phyloP scores from a whole-genome alignment of 2,329 filamentous ascomycete genomes.

The Penicillium carneum region DNA sequence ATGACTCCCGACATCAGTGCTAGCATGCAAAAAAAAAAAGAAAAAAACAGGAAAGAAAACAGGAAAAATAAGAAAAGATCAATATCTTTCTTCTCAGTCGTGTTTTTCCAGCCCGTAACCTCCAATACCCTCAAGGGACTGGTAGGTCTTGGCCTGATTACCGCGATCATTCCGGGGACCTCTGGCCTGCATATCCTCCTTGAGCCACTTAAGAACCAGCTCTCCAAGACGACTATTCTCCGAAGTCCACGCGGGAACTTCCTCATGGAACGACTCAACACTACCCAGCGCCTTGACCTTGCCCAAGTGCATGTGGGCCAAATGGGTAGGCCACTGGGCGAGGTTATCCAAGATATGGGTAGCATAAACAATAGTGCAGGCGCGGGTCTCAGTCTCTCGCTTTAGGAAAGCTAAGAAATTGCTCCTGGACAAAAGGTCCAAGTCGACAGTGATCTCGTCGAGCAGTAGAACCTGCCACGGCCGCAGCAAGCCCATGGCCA shows the following conservation, averaged over 20 bases:
- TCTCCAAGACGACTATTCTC: conserved; percentile 88
- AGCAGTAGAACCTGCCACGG: conserved; percentile 91
- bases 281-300: conserved; percentile 84
- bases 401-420: conserved; percentile 88
- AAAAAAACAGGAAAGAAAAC: not conserved
- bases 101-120: conserved; percentile 68
- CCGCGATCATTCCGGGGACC: conserved; percentile 74
- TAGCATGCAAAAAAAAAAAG: conserved; percentile 12
- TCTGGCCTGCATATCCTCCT: conserved; percentile 76
- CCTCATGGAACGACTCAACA: conserved; percentile 71
- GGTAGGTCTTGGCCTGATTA: conserved; percentile 60
- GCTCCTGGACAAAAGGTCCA: conserved; percentile 83
- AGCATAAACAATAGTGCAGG: conserved; percentile 94
- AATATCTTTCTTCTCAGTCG: conserved; percentile 13
- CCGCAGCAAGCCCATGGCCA: conserved; percentile 91
- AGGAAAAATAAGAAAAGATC: not conserved
- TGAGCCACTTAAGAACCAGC: conserved; percentile 86
- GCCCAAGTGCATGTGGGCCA: conserved; percentile 94
- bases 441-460: conserved; percentile 95
- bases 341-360: conserved; percentile 97
- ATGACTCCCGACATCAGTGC: conserved; percentile 15
- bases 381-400: conserved; percentile 78
- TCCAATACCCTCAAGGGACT: conserved; percentile 64
- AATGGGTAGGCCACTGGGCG: conserved; percentile 90
- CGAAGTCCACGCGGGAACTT: conserved; percentile 58